These are phyloP conservation scores for Camelina sativa DNA, from an alignment of 345 rosid genomes.

Conservation along the genomic window DNA sequence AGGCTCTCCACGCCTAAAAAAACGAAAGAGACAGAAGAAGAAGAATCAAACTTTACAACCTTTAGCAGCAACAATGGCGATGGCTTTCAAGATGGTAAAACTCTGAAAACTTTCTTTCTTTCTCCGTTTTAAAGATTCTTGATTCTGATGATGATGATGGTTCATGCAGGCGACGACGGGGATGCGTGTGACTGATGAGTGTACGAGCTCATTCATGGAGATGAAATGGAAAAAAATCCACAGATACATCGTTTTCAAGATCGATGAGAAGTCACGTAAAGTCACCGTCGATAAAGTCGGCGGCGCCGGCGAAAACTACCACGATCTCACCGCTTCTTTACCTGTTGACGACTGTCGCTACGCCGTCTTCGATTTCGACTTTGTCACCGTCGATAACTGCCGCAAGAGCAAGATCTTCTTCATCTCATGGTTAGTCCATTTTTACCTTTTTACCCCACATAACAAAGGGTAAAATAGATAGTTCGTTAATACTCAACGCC, in stretches of 20 bases:
- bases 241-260: constrained; percentile 87
- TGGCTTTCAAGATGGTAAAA: constrained; percentile 97
- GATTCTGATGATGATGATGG: constrained; percentile 1
- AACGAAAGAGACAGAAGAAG: constrained; percentile 2
- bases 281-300: constrained; percentile 93
- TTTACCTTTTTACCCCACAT: constrained; percentile 12
- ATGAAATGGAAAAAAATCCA: constrained; percentile 96
- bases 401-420: constrained; percentile 99
- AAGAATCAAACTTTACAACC: constrained; percentile 7
- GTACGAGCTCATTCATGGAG: constrained; percentile 86
- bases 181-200: constrained; percentile 90
- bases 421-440: constrained; percentile 75
- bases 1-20: constrained; percentile 13
- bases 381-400: constrained; percentile 90
- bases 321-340: constrained; percentile 72
- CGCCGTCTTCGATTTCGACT: constrained; percentile 93
- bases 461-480: neutral
- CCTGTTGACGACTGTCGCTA: constrained; percentile 91
- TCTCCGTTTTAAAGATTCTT: neutral
- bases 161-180: constrained; percentile 80
- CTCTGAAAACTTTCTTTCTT: neutral
- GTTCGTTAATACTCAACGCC: neutral
- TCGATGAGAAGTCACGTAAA: constrained; percentile 83
- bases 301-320: constrained; percentile 79
- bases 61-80: constrained; percentile 68